phyloP scores from a whole-genome alignment of 78 protist species.

The Creolimax fragrantissima region DNA sequence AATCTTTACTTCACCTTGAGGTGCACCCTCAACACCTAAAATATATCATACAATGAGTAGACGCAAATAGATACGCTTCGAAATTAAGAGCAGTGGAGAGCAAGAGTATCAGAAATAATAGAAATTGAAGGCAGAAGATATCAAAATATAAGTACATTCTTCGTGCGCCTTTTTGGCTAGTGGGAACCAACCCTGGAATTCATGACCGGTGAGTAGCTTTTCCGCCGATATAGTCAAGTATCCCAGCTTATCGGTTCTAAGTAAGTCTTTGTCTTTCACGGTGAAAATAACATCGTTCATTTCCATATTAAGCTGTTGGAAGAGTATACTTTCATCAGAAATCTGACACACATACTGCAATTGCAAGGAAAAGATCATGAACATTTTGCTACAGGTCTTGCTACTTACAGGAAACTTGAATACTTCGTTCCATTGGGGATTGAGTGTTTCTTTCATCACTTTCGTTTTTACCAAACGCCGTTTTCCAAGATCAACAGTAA shows the following conservation, averaged over 20 bases:
- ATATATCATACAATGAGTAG: too few relatives aligned
- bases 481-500: constrained; percentile 13
- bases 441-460: not conserved
- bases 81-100: too few relatives aligned
- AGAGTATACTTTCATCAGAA: too few relatives aligned
- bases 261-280: not conserved
- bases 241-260: not conserved
- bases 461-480: constrained; percentile 8
- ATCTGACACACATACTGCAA: too few relatives aligned
- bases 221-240: not conserved
- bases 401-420: not conserved
- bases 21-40: too few relatives aligned
- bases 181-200: not conserved
- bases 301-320: not conserved
- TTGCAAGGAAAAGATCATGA: too few relatives aligned
- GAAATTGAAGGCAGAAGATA: too few relatives aligned
- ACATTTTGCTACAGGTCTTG: too few relatives aligned
- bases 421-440: not conserved
- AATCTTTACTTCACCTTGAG: not conserved
- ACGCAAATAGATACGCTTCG: too few relatives aligned
- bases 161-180: not conserved
- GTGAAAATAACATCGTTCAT: not conserved
- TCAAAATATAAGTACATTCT: not conserved
- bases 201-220: not conserved
- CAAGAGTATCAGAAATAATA: too few relatives aligned